Evolutionary conservation across 1,284 basidiomycete species (phyloP), one percentile per base, ranked within the genome.

Genomic region (Malassezia arunalokei): DNA sequence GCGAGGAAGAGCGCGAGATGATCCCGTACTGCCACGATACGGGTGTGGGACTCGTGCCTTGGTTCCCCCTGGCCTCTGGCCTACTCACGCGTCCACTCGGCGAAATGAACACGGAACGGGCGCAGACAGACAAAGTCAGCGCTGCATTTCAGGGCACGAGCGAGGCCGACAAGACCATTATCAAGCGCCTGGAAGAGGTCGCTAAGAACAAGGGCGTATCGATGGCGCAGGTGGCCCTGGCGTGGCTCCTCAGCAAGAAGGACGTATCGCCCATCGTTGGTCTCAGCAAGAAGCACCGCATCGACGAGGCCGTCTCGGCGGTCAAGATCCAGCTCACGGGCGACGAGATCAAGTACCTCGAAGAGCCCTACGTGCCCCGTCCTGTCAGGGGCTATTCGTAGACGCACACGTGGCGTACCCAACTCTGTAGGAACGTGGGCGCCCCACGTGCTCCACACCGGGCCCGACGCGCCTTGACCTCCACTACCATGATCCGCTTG

Each of bases 1-100:
- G 82, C 12, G 82, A 84, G 59, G 81, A 83, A 59, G 81, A 82
- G 64, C 75, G 81, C 9, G 82, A 83, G 68, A 83, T 83, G 81
- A 78, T 81, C 64, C 81, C 82, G 2, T 80, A 77, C 65, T 79
- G 77, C 65, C 73, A 76, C 6, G 75, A 72, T 54, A 69, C 77
- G 12, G 79, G 78, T 17, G 78, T 77, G 20, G 76, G 76, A 5
- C 62, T 73, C 29, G 74, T 76, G 24, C 73, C 77, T 1, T 77
- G 74, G 71, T 75, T 74, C 1, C 76, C 78, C 0, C 71, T 78
- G 24, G 75, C 64, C 0, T 68, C 71, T n/a, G 77, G 77, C 8
- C 41, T 74, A 8, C 71, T 77, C 20, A 70, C 74, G 3, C 73
- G 74, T 4, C 75, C 76, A 3, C 43, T 41, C 43, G 14, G 28